Base-by-base conservation (phyloP, 164 flowering plant genomes). In the Cinnamomum micranthum region DNA sequence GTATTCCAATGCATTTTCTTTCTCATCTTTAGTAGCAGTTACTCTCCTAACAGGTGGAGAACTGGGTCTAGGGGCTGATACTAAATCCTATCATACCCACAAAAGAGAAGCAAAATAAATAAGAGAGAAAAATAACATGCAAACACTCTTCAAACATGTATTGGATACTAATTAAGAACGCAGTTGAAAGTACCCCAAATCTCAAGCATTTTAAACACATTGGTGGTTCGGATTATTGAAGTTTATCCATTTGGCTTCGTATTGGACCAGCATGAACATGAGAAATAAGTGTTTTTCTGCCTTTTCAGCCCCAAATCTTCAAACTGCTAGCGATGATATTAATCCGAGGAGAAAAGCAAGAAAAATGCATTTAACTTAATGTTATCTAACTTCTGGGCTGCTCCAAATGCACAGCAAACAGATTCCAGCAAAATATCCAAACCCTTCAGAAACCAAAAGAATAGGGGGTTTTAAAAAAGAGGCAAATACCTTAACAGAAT, bases 31-130 rank as follows among this genome's bases (percentile, higher is more conserved):
- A 23, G 98, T 94, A 23, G 93, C 85, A 27, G 90, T 91, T 52
- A 96, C 70, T 83, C 92, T 89, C 84, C 95, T 88, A 70, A 96
- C 92, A 74, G 97, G 94, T 63, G 99, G 97, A 63, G 80, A 91
- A 74, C 83, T 87, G 24, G 99, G 99, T 76, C 99, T 87, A 23
- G 99, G 96, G 69, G 99, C 98, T 70, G 97, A 96, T 15, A 94
- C 82, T 73, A 87, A 82, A 85, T 96, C 99, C 99, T 96, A 81
- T 19, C 63, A 77, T 28, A 76, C 41, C 65, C 50, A 35, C 7
- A 72, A 2, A 27, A 27, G 20, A 73, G 62, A 64, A 63, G 23
- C 9, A 51, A 51, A 47, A 23, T 50, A 28, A 67, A n/a, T 41
- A 58, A 52, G n/a, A n/a, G 58, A 66, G n/a, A n/a, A n/a, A 66